Evolutionary conservation across 306 rosid genomes (phyloP), one percentile per base, ranked within the genome.

Genomic region (Phaseolus lunatus): DNA sequence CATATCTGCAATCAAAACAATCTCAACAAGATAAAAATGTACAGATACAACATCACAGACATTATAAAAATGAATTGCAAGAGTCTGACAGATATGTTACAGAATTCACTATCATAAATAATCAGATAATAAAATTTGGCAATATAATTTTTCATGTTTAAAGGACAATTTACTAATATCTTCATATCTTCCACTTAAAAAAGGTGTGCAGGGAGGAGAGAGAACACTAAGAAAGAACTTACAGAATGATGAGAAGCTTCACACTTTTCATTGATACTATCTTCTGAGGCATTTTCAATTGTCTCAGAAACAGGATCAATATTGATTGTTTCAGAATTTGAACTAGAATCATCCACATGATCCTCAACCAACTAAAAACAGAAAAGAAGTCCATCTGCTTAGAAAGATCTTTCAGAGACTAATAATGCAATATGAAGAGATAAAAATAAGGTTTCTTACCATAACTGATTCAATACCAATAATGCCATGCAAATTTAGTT

Each of bases 401-500:
- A 67, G 53, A 22, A n/a, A 77, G 37, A 82, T 63, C 82, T 61
- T 54, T 48, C 26, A 31, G 58, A 72, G 78, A 78, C 54, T 33
- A 81, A 71, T 48, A 72, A 75, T 47, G 48, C 31, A 45, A 12
- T 61, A 67, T 8, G 41, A 59, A 50, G 78, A 64, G 49, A 76
- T 68, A 14, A 80, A 73, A 72, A 41, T 11, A 14, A 65, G 64
- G 70, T 29, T 70, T 78, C 82, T 73, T 81, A 91, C 97, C 56
- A 80, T 84, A 70, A 92, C 86, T 73, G 96, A 89, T 83, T 89
- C 90, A 73, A 93, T 87, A 69, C 68, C 76, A 84, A 91, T 82
- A 63, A 89, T 87, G 31, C 98, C 92, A 19, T 93, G 88, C 76
- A 91, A 86, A 72, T 87, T 88, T 81, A 93, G 82, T 31, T 80